Evolutionary conservation across 768 basidiomycete species (phyloP), one percentile per base, ranked within the genome.

Genomic region (Nidularia sp.): DNA sequence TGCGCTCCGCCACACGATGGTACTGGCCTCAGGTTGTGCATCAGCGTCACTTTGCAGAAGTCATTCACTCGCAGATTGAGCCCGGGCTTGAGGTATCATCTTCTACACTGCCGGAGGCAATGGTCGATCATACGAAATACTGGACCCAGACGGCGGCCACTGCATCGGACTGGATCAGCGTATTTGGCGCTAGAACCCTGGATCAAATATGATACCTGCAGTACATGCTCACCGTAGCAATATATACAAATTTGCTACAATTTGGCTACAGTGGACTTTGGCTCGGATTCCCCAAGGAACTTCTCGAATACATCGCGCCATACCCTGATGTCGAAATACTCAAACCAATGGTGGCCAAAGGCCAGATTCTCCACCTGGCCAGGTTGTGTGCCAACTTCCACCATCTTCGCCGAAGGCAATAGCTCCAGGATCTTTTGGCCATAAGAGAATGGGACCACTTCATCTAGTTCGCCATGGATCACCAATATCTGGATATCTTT

Each of bases 301-400:
- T 52, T 57, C 50, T 72, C 69, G 1, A 76, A 54, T 5, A 73
- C 71, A 45, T 68, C 66, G 18, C 55, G 55, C 75, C 76, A 78
- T 35, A 75, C 62, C 47, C 62, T 60, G 4, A 71, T 57, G 52
- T 70, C 70, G 51, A 78, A 77, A 55, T 77, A 79, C 55, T 77
- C 77, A 52, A 66, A 72, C 76, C 74, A 77, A 35, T 70, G 57
- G 55, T 76, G 75, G 2, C 76, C 76, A 52, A 78, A 76, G 2
- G 60, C 66, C 29, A 68, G 58, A 49, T 49, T 65, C 22, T 70
- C 68, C 12, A 78, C 60, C 50, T 71, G 66, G 0, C 71, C 75
- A 5, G 61, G 62, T 3, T 51, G 35, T 6, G 49, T 31, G 6
- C 75, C 75, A 1, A 69, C 56, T 50, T 67, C 59, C 0, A 75